These are phyloP conservation scores for Boletellus emodensis DNA, from an alignment of 768 basidiomycete genomes.

Conservation along the genomic window DNA sequence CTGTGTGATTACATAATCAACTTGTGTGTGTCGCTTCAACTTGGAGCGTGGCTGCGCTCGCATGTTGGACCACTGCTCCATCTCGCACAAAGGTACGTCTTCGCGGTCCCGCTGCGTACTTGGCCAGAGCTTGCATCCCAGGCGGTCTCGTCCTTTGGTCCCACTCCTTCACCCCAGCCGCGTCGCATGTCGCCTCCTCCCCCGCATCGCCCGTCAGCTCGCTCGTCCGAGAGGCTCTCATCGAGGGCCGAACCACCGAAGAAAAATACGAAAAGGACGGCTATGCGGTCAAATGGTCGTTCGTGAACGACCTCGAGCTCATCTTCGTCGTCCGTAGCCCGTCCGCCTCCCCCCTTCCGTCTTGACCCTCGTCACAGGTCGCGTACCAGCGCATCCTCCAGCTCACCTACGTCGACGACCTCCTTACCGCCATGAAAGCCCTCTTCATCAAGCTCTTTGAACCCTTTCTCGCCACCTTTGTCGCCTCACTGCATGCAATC, in stretches of 20 bases:
- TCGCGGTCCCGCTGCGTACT: not conserved
- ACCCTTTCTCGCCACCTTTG: constrained; percentile 78
- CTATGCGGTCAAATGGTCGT: constrained; percentile 91
- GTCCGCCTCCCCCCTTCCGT: not conserved
- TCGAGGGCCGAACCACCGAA: constrained; percentile 81
- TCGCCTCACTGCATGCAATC: constrained; percentile 73
- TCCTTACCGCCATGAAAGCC: constrained; percentile 73
- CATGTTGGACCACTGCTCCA: constrained; percentile 96
- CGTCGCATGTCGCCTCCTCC: constrained; percentile 62
- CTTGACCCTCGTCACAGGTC: constrained; percentile 48
- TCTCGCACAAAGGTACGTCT: constrained; percentile 80
- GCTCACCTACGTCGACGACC: constrained; percentile 88
- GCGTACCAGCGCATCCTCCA: constrained; percentile 96
- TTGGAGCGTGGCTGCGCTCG: too few species aligned
- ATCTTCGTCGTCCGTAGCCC: constrained; percentile 82
- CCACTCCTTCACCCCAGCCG: constrained; percentile 88
- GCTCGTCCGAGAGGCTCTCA: constrained; percentile 85
- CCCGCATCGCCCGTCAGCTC: constrained; percentile 82
- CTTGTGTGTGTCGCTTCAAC: not conserved
- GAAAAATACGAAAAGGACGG: constrained; percentile 92
- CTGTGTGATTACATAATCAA: constrained; percentile 12
- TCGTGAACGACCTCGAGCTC: constrained; percentile 91
- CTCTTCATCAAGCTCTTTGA: constrained; percentile 86
- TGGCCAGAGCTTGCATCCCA: constrained; percentile 28
- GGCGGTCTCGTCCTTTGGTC: constrained; percentile 95